Conservation (phyloP, 352 stramenopile species). For the Pythium periplocum region DNA sequence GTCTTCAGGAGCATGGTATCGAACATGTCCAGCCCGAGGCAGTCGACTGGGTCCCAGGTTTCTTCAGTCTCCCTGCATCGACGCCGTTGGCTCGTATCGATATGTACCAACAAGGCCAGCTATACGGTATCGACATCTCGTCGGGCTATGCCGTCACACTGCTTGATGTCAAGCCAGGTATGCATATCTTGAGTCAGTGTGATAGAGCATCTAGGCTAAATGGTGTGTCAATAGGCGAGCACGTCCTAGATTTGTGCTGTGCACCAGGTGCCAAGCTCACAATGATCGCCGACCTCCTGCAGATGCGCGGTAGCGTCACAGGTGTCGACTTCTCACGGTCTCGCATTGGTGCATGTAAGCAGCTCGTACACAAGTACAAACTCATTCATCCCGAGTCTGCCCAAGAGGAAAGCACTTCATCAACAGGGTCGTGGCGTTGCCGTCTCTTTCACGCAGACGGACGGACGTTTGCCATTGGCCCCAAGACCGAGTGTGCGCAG, state of each 20-base stretch:
- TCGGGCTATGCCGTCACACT: conserved; percentile 67
- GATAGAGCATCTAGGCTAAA: neutral
- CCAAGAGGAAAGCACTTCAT: neutral
- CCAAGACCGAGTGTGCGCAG: conserved; percentile 35
- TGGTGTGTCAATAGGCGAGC: conserved; percentile 29
- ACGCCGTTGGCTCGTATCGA: conserved; percentile 35
- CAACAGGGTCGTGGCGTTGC: conserved; percentile 39
- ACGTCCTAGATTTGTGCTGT: conserved; percentile 94
- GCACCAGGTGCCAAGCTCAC: conserved; percentile 91
- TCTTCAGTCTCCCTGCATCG: conserved; percentile 56
- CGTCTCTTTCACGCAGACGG: conserved; percentile 78
- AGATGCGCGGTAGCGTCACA: conserved; percentile 56
- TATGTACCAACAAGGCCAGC: conserved; percentile 41
- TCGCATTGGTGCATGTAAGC: conserved; percentile 81
- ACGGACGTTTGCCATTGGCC: conserved; percentile 57
- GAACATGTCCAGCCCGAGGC: conserved; percentile 6
- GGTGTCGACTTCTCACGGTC: conserved; percentile 86
- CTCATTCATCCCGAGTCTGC: conserved; percentile 37
- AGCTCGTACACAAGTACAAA: conserved; percentile 92
- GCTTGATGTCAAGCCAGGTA: conserved; percentile 51
- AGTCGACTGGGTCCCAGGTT: conserved; percentile 49
- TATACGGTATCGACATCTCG: conserved; percentile 84
- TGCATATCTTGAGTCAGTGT: neutral
- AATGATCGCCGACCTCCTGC: conserved; percentile 83
- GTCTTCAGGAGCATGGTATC: conserved; percentile 7